Percentiles rank a stretch among this genome's conserved stretches.
Evolutionary conservation across 495 filamentous ascomycete species (phyloP).

Genomic region (Evansstolkia leycettana): DNA sequence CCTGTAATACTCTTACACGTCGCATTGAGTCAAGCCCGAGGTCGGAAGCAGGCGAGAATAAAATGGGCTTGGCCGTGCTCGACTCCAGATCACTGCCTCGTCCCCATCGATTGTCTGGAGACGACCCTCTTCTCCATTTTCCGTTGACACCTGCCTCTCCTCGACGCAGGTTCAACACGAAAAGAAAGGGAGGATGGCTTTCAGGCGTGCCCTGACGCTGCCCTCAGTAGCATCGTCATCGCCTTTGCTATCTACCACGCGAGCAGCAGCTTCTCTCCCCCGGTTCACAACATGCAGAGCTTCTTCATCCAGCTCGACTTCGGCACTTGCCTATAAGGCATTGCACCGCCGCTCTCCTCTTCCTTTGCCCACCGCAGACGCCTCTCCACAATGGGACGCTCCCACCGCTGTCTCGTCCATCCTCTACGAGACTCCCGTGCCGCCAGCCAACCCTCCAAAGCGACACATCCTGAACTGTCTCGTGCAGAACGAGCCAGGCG

Average conservation of each 20-base stretch:
- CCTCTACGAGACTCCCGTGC: conserved; percentile 91
- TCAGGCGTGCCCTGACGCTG: conserved; percentile 34
- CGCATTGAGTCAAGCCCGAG: background rate
- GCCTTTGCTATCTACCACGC: conserved; percentile 24
- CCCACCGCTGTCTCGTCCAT: conserved; percentile 94
- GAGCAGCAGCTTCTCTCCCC: conserved; percentile 22
- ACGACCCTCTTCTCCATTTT: background rate
- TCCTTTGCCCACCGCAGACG: conserved; percentile 62
- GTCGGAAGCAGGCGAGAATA: conserved; percentile 1
- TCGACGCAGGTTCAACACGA: background rate
- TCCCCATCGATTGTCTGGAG: no score
- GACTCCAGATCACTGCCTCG: no score
- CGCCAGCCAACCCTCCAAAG: conserved; percentile 74
- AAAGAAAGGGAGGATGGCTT: conserved; percentile 30
- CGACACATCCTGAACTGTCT: conserved; percentile 95
- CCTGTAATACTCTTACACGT: background rate
- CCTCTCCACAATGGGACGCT: conserved; percentile 77
- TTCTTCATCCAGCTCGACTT: conserved; percentile 58
- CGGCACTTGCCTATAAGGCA: conserved; percentile 93
- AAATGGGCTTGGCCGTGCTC: no score
- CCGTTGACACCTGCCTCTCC: background rate
- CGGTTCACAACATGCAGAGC: conserved; percentile 23
- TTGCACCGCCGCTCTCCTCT: conserved; percentile 78
- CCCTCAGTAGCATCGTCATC: conserved; percentile 20
- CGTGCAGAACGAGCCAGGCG: conserved; percentile 97